Base-by-base conservation (phyloP, 139 green algal genomes). In the Penium margaritaceum region DNA sequence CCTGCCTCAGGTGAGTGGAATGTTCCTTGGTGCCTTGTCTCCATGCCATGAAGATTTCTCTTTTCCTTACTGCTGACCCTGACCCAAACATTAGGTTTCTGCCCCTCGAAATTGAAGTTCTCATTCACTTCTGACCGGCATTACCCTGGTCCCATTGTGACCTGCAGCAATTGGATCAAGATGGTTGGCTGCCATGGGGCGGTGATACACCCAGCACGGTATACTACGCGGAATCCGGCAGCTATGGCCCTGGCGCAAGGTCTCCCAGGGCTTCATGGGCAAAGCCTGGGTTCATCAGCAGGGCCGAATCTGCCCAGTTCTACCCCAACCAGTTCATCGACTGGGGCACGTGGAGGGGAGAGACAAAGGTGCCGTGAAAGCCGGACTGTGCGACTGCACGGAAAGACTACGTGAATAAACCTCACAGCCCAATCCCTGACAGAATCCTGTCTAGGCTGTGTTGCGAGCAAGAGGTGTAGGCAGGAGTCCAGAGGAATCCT, bases 171-270 rank as follows among this genome's bases (percentile, higher is more conserved):
- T 24, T 60, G 5, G 30, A 60, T 0, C 5, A n/a, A 6, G 51
- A 60, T 5, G 51, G 51, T 5, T 60, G 51, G 51, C 29, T n/a
- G 24, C 29, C 51, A 6, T 60, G 51, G 51, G 51, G 51, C 17
- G 51, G 51, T 6, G 51, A 60, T 6, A 60, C 51, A 24, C 17
- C 24, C 1, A 24, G 51, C 51, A 60, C 24, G 24, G 51, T 60
- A 24, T 64, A 64, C 30, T 38, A 38, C 7, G 55, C 55, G 30
- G 63, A 71, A 32, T 63, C 64, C 27, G 30, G 30, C 27, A 71
- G 43, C 63, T 35, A 27, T n/a, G 63, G 63, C 7, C 63, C 63
- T 9, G 63, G 63, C 9, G 63, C 63, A 12, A 24, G 55, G 27
- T 24, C 55, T 29, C 24, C 27, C 27, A 29, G 55, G 27, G 27